A percentile compares a stretch with the other conserved stretches of the same genome.
These are phyloP conservation scores for Coemansia sp. DNA, from an alignment of 192 early-diverging fungal genomes.

Conservation along the genomic window DNA sequence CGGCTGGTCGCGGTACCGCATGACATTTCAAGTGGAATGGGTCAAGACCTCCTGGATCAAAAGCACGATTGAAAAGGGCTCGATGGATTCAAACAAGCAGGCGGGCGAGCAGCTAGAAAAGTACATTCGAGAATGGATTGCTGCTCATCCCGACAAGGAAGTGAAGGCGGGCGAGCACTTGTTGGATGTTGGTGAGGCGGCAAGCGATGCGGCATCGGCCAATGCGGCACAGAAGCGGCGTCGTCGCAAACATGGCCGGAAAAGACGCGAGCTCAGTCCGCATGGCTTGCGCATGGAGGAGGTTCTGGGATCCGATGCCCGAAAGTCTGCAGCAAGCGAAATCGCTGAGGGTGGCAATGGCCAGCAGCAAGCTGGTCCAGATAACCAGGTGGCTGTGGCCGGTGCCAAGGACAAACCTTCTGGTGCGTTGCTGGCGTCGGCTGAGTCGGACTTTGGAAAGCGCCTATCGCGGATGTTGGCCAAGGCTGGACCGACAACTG, in stretches of 20 bases:
- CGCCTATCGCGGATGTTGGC: no score
- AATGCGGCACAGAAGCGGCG: slow-evolving; percentile 7
- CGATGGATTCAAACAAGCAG: slow-evolving; percentile 53
- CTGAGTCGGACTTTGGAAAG: no score
- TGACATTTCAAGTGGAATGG: slow-evolving; percentile 56
- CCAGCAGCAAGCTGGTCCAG: no score
- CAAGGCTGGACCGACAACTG: no score
- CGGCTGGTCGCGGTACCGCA: slow-evolving; percentile 44
- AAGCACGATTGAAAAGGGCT: slow-evolving; percentile 50
- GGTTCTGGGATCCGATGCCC: slow-evolving; percentile 10
- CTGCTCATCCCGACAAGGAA: slow-evolving; percentile 34
- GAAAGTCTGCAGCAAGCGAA: not conserved
- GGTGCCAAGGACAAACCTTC: no score
- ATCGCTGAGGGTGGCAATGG: not conserved
- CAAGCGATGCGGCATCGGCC: not conserved
- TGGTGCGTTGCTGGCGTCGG: no score
- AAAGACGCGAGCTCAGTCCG: slow-evolving; percentile 34
- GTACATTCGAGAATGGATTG: slow-evolving; percentile 48
- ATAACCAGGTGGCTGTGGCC: no score
- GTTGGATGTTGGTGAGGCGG: not conserved
- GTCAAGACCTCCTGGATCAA: slow-evolving; percentile 54
- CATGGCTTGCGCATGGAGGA: slow-evolving; percentile 50
- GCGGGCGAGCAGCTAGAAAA: slow-evolving; percentile 42
- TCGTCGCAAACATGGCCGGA: slow-evolving; percentile 7
- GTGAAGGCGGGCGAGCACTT: slow-evolving; percentile 24